These are phyloP conservation scores for Gossypium turneri DNA, from an alignment of 345 rosid genomes.

Conservation along the genomic window DNA sequence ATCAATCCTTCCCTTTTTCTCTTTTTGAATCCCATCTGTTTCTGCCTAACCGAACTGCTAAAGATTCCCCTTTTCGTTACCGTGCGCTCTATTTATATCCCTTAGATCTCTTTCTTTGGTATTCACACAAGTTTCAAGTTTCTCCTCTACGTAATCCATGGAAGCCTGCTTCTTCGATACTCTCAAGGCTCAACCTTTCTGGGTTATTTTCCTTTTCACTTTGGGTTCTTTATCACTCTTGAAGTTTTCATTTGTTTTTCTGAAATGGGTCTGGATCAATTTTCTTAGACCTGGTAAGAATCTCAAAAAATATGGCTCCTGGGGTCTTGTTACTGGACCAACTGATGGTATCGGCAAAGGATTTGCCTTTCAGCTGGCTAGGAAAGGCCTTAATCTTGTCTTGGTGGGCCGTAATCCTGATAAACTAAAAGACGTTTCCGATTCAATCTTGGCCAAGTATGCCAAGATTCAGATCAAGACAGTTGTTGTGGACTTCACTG, in stretches of 20 bases:
- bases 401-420: not conserved
- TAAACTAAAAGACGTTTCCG: not conserved
- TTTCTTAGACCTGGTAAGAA: not conserved
- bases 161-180: not conserved
- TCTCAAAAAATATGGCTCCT: not conserved
- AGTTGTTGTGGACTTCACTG: not conserved
- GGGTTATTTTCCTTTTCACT: not conserved
- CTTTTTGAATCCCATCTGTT: not conserved
- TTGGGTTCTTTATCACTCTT: not conserved
- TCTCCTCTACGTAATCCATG: not conserved
- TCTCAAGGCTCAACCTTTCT: not conserved
- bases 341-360: not conserved
- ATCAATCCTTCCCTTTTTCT: not conserved
- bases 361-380: not conserved
- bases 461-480: not conserved
- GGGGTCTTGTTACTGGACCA: slow-evolving; percentile 1
- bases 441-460: not conserved
- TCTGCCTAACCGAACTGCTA: not conserved
- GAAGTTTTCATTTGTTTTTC: not conserved
- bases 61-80: not conserved
- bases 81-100: not conserved
- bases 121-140: not conserved
- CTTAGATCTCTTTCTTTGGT: not conserved
- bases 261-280: slow-evolving; percentile 2
- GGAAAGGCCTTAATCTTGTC: not conserved